These are phyloP conservation scores for Fusarium devonianum DNA, from an alignment of 2,329 filamentous ascomycete species.

Conservation along the genomic window DNA sequence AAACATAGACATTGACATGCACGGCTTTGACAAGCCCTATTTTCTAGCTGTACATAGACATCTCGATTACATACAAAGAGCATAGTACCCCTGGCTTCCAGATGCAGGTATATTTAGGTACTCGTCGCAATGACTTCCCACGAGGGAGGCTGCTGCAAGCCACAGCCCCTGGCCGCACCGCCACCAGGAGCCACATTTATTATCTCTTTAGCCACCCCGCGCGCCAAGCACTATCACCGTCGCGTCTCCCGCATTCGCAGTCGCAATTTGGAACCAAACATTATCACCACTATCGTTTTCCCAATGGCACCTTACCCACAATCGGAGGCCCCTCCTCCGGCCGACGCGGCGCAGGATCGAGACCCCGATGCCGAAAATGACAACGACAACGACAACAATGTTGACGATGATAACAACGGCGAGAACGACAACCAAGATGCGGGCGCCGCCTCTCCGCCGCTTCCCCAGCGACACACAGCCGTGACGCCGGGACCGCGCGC, in stretches of 20 bases:
- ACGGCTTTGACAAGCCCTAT: conserved; percentile 24
- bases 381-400: no score
- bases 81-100: no score
- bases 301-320: conserved; percentile 36
- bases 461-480: conserved; percentile 52
- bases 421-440: conserved; percentile 21
- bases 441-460: conserved; percentile 48
- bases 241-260: conserved; percentile 35
- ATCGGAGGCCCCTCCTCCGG: conserved; percentile 10
- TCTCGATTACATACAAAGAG: conserved; percentile 3
- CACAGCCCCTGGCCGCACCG: conserved; percentile 12
- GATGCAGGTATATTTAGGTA: no score
- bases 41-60: conserved; percentile 27
- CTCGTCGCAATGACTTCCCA: no score
- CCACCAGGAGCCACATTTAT: conserved; percentile 11
- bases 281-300: background rate
- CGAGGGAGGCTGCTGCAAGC: conserved; percentile 18
- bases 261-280: conserved; percentile 8
- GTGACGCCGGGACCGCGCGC: conserved; percentile 65
- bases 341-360: conserved; percentile 8
- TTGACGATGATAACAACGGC: no score
- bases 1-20: conserved; percentile 16
- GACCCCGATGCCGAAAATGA: conserved; percentile 1
- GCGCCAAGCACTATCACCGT: conserved; percentile 27
- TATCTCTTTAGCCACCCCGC: conserved; percentile 37